Conservation (phyloP, 2,329 filamentous ascomycete species). For the Mycosphaerella arachidis region DNA sequence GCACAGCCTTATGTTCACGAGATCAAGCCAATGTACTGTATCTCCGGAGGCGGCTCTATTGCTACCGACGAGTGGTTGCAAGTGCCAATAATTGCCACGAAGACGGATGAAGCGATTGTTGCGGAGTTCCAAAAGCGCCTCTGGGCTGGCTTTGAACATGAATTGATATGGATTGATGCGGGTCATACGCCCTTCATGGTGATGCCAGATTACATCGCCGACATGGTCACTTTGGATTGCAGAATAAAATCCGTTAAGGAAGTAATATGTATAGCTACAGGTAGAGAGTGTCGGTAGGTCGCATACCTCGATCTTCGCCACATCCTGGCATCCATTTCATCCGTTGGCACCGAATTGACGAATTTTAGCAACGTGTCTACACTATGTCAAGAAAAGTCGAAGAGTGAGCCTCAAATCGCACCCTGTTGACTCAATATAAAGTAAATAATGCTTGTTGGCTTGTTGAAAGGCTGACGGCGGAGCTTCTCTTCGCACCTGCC, state of each 20-base stretch:
- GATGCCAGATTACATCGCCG: conserved; percentile 5
- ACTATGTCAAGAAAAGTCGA: too few species aligned
- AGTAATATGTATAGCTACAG: not conserved
- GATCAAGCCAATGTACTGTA: conserved; percentile 10
- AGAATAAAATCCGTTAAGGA: not conserved
- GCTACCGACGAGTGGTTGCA: conserved; percentile 9
- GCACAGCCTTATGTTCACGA: conserved; percentile 9
- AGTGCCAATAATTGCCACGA: conserved; percentile 8
- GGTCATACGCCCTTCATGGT: conserved; percentile 11
- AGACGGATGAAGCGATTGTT: conserved; percentile 3
- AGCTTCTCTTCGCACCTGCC: too few species aligned
- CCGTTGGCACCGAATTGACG: not conserved
- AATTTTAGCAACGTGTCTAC: too few species aligned
- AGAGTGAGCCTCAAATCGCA: too few species aligned
- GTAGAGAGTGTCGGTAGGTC: not conserved
- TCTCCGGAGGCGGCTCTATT: conserved; percentile 5
- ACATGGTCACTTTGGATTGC: not conserved
- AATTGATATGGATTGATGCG: conserved; percentile 9
- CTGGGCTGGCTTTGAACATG: conserved; percentile 7
- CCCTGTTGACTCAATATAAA: too few species aligned
- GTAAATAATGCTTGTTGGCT: too few species aligned
- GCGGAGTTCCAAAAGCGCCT: conserved; percentile 1
- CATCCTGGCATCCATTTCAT: not conserved
- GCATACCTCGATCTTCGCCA: not conserved
- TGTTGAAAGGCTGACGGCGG: too few species aligned